Percentiles rank a stretch among this genome's conserved stretches.
Conservation (phyloP, 768 basidiomycete genomes). For the Boletus coccyginus region DNA sequence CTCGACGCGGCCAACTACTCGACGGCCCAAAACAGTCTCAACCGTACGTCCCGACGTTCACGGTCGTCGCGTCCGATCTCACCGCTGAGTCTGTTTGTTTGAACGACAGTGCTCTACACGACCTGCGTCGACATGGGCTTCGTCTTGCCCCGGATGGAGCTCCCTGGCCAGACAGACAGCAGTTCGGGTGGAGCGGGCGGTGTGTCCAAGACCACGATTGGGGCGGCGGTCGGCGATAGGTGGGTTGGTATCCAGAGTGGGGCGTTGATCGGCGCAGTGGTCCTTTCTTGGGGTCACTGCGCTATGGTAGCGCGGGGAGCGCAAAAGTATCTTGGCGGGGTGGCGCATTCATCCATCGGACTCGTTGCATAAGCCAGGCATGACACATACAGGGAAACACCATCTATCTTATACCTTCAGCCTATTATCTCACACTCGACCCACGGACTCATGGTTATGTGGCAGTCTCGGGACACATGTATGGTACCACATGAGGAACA, state of each 20-base stretch:
- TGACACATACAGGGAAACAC: neutral
- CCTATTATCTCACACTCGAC: conserved; percentile 6
- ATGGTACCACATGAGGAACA: too few species aligned
- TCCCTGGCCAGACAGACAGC: conserved; percentile 25
- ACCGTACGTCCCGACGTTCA: conserved; percentile 28
- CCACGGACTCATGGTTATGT: neutral
- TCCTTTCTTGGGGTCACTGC: conserved; percentile 6
- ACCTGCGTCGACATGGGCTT: conserved; percentile 28
- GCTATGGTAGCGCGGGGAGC: conserved; percentile 8
- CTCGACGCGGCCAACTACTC: conserved; percentile 28
- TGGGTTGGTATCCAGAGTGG: neutral
- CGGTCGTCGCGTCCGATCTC: neutral
- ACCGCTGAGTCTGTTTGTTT: neutral
- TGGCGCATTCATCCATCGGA: neutral
- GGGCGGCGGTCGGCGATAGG: neutral
- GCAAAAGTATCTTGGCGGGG: neutral
- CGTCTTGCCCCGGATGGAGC: conserved; percentile 18
- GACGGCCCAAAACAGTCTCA: conserved; percentile 29
- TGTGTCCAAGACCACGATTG: neutral
- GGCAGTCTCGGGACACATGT: too few species aligned
- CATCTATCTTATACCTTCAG: conserved; percentile 6
- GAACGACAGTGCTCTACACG: conserved; percentile 18
- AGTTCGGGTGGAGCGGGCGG: conserved; percentile 8
- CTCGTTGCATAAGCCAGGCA: neutral
- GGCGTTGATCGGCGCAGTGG: conserved; percentile 1